Conservation (phyloP, 225 moss, liverwort and hornwort genomes). For the Straminergon stramineum region DNA sequence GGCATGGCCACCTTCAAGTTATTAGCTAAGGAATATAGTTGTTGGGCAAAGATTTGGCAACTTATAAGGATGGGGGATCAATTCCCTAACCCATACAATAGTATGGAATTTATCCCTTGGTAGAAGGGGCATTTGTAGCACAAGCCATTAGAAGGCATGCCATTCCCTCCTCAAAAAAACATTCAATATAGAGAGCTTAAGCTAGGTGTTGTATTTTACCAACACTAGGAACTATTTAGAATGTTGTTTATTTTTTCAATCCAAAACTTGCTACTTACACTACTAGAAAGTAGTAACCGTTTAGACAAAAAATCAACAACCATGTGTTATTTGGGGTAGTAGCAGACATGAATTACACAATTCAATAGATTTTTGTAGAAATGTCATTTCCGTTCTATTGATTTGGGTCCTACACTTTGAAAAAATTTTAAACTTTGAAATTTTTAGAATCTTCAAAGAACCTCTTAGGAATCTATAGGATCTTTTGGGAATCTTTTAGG, state of each 20-base stretch:
- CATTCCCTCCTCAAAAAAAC: neutral
- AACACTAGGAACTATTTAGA: neutral
- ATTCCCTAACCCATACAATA: fast-evolving
- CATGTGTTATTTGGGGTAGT: too few species aligned
- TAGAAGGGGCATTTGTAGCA: too few species aligned
- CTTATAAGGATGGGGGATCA: fast-evolving
- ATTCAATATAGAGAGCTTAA: neutral
- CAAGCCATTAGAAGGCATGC: neutral
- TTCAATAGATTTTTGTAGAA: too few species aligned
- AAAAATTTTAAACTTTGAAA: too few species aligned
- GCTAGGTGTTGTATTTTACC: neutral
- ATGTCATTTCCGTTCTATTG: too few species aligned
- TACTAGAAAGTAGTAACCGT: too few species aligned
- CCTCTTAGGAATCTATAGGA: too few species aligned
- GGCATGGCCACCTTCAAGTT: fast-evolving
- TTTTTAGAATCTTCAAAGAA: too few species aligned
- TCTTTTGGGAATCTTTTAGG: too few species aligned
- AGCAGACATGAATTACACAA: too few species aligned
- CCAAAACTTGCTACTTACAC: neutral
- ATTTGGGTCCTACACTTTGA: too few species aligned
- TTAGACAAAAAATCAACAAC: too few species aligned
- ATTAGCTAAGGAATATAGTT: fast-evolving
- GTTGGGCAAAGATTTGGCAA: fast-evolving
- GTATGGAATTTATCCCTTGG: neutral
- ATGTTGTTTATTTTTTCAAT: neutral